Conservation (phyloP, 148 eudicot genomes). For the Polygonum aviculare region DNA sequence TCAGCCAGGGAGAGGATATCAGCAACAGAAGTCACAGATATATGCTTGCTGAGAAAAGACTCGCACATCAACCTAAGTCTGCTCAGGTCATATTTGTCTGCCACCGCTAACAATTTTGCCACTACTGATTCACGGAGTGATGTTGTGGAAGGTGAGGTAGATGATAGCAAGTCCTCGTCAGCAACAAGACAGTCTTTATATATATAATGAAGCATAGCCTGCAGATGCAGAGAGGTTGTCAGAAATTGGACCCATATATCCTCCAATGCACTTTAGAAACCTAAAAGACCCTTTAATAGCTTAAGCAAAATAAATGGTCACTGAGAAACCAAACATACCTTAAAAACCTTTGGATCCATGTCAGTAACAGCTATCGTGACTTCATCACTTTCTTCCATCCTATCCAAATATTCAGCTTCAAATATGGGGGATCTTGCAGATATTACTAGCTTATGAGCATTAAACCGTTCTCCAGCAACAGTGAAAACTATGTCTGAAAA, state of each 20-base stretch:
- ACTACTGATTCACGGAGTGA: slow-evolving; percentile 15
- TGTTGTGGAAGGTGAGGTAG: slow-evolving; percentile 12
- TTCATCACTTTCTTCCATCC: not conserved
- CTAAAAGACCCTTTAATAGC: not conserved
- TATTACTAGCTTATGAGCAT: slow-evolving; percentile 23
- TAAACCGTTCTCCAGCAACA: slow-evolving; percentile 21
- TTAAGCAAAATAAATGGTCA: not conserved
- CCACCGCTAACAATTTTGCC: slow-evolving; percentile 21
- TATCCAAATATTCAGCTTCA: slow-evolving; percentile 16
- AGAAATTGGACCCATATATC: not conserved
- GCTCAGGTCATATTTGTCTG: slow-evolving; percentile 23
- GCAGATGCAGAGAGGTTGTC: not conserved
- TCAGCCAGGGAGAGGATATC: slow-evolving; percentile 24
- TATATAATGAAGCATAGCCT: slow-evolving; percentile 27
- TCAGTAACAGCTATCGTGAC: slow-evolving; percentile 17
- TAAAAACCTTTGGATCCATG: slow-evolving; percentile 28
- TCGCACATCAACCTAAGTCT: slow-evolving; percentile 24
- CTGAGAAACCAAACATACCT: slow-evolving; percentile 13
- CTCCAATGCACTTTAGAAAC: not conserved
- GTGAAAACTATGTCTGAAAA: slow-evolving; percentile 21
- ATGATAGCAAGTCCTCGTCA: slow-evolving; percentile 16
- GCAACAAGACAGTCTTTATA: slow-evolving; percentile 22
- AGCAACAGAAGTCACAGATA: slow-evolving; percentile 23
- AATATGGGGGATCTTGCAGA: slow-evolving; percentile 27
- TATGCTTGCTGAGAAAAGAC: slow-evolving; percentile 22